These are phyloP conservation scores for Mycena albidolilacea DNA, from an alignment of 768 basidiomycete species.

Conservation along the genomic window DNA sequence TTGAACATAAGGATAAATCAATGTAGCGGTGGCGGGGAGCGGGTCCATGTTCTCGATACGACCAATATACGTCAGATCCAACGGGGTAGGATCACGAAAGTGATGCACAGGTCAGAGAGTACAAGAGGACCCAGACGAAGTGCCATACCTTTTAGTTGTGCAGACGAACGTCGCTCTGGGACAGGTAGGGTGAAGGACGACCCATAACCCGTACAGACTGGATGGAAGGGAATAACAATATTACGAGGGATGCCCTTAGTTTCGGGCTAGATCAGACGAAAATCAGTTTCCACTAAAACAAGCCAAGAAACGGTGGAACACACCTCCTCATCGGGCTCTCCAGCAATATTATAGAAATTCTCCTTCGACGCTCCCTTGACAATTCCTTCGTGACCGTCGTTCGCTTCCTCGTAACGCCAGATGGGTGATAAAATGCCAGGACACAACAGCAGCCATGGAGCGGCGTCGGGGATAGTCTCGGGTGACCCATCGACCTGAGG, in stretches of 20 bases:
- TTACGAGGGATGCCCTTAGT: neutral
- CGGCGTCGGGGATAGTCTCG: conserved; percentile 5
- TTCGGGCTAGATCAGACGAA: conserved; percentile 5
- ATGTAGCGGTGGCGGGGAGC: too few relatives aligned
- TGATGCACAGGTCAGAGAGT: conserved; percentile 2
- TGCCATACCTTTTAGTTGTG: too few relatives aligned
- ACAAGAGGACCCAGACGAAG: neutral
- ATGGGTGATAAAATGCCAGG: neutral
- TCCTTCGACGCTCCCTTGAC: conserved; percentile 5
- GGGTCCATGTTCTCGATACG: conserved; percentile 3
- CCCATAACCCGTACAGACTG: too few relatives aligned
- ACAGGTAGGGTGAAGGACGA: too few relatives aligned
- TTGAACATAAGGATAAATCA: too few relatives aligned
- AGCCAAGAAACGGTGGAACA: neutral
- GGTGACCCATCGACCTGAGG: conserved; percentile 2
- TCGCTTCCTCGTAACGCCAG: conserved; percentile 7
- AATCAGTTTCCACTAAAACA: neutral
- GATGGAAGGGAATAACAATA: too few relatives aligned
- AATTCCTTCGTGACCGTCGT: conserved; percentile 6
- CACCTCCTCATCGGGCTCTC: conserved; percentile 2
- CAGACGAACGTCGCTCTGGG: neutral
- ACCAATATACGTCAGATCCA: conserved; percentile 1
- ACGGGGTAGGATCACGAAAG: conserved; percentile 4
- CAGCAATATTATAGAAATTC: conserved; percentile 4
- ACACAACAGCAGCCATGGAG: conserved; percentile 4